These are phyloP conservation scores for Colletotrichum neosansevieriae DNA, from an alignment of 2,329 filamentous ascomycete species.

Conservation along the genomic window DNA sequence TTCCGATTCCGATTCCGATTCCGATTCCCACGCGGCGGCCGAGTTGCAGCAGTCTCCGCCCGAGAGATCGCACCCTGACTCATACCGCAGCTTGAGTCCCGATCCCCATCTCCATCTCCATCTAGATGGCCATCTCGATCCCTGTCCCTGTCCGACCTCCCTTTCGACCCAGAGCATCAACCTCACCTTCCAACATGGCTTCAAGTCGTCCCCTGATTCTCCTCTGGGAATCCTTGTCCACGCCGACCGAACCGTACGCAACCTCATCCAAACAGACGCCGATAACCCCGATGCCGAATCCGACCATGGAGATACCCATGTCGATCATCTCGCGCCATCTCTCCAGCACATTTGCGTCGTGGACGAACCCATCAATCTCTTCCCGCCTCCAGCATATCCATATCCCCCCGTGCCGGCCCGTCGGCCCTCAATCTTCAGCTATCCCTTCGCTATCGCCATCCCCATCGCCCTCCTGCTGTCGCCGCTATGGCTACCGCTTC, in stretches of 20 bases:
- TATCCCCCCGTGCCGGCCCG: background rate
- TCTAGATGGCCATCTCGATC: background rate
- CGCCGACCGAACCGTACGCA: background rate
- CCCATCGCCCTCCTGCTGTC: background rate
- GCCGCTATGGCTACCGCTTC: background rate
- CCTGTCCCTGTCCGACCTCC: background rate
- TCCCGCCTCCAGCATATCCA: background rate
- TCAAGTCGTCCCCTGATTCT: background rate
- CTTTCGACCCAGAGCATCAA: background rate
- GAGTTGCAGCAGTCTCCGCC: background rate
- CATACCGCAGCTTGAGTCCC: background rate
- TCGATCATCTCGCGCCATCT: background rate
- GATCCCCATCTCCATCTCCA: background rate
- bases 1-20: too few relatives aligned
- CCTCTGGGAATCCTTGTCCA: background rate
- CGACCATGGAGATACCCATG: background rate
- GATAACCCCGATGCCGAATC: too few relatives aligned
- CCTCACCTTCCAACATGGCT: background rate
- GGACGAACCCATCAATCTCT: background rate
- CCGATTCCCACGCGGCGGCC: background rate
- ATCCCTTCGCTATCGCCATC: background rate
- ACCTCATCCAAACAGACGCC: background rate
- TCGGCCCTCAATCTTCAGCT: background rate
- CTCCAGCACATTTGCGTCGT: background rate
- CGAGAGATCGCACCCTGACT: background rate